These are phyloP conservation scores for Starmerella vitae DNA, from an alignment of 805 yeast genomes.

Conservation along the genomic window DNA sequence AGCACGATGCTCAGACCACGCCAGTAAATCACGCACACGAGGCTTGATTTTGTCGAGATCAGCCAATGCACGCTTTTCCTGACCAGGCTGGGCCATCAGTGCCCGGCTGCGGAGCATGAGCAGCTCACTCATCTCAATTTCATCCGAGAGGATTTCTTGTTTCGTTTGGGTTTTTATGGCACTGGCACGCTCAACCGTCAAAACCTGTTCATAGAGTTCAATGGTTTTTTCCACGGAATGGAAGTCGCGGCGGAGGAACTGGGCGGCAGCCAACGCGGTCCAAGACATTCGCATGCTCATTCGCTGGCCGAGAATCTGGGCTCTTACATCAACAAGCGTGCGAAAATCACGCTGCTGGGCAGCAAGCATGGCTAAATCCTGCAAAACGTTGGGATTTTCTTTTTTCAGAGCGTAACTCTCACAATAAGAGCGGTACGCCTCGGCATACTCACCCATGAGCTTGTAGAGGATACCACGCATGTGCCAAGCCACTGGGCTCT, in stretches of 20 bases:
- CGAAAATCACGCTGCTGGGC: conserved; percentile 66
- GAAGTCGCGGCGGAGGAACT: conserved; percentile 57
- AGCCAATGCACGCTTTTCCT: conserved; percentile 48
- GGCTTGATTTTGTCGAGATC: conserved; percentile 33
- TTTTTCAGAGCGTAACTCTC: conserved; percentile 67
- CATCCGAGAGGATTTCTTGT: conserved; percentile 29
- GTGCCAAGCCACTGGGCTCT: conserved; percentile 65
- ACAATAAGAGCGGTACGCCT: conserved; percentile 66
- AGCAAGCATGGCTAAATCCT: conserved; percentile 71
- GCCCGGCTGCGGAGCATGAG: conserved; percentile 57
- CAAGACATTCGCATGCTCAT: conserved; percentile 20
- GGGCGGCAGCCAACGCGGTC: conserved; percentile 40
- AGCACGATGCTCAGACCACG: conserved; percentile 55
- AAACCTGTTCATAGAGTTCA: conserved; percentile 58
- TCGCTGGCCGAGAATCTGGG: conserved; percentile 49
- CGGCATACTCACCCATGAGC: conserved; percentile 50
- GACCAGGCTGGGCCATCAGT: conserved; percentile 44
- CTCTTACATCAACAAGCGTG: conserved; percentile 48
- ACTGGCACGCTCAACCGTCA: conserved; percentile 39
- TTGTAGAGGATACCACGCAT: conserved; percentile 76
- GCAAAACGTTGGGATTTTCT: conserved; percentile 59
- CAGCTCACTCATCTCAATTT: conserved; percentile 71
- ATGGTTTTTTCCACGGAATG: conserved; percentile 59
- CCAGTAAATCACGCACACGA: conserved; percentile 36
- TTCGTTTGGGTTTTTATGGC: conserved; percentile 28